Evolutionary conservation across 805 yeast species (phyloP).

Genomic region (Hanseniaspora valbyensis): DNA sequence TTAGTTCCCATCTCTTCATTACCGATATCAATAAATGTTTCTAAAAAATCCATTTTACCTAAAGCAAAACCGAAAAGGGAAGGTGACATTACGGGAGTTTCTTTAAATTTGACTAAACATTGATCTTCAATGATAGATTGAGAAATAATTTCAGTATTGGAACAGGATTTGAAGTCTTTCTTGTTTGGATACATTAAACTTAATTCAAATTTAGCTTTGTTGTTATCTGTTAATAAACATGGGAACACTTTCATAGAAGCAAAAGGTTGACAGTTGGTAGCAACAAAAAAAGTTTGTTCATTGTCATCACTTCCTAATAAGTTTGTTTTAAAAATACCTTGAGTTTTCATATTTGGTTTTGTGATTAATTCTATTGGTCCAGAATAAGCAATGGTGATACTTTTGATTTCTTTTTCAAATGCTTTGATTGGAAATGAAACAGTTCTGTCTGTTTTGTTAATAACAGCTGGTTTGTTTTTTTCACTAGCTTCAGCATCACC

Average conservation of each 20-base stretch:
- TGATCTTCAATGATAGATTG: slow-evolving; percentile 21
- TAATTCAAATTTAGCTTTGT: slow-evolving; percentile 35
- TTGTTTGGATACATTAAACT: slow-evolving; percentile 20
- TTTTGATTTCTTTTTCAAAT: slow-evolving; percentile 15
- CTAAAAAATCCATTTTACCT: slow-evolving; percentile 54
- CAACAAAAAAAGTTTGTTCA: slow-evolving; percentile 42
- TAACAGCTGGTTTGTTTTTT: slow-evolving; percentile 16
- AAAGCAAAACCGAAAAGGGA: slow-evolving; percentile 57
- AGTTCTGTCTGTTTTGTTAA: slow-evolving; percentile 20
- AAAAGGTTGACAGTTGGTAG: slow-evolving; percentile 65
- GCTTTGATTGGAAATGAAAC: slow-evolving; percentile 16
- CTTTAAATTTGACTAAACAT: slow-evolving; percentile 36
- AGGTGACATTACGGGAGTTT: slow-evolving; percentile 49
- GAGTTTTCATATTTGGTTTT: slow-evolving; percentile 46
- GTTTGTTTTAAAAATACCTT: slow-evolving; percentile 59
- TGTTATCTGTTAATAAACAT: slow-evolving; percentile 43
- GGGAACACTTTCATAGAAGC: slow-evolving; percentile 57
- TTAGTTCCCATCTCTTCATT: slow-evolving; percentile 10
- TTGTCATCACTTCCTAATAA: slow-evolving; percentile 44
- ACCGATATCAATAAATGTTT: slow-evolving; percentile 25
- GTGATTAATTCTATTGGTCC: slow-evolving; percentile 43
- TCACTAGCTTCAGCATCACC: slow-evolving; percentile 22
- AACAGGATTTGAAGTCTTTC: slow-evolving; percentile 43
- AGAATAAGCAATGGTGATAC: slow-evolving; percentile 28
- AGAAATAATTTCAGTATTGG: slow-evolving; percentile 36